Conservation (phyloP, 306 rosid species). For the Vigna hirtella region DNA sequence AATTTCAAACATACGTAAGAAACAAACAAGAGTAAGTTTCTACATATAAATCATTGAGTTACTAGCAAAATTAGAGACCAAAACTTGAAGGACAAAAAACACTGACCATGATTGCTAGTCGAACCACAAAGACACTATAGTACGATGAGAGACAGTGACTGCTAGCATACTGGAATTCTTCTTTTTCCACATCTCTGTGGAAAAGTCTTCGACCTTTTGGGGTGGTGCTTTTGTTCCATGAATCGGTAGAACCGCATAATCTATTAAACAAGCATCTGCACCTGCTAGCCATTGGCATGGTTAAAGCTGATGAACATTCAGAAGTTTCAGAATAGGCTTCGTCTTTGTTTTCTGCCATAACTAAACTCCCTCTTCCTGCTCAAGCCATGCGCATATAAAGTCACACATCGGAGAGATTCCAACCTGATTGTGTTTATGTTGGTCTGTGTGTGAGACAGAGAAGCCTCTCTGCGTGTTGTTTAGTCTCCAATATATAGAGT, state of each 20-base stretch:
- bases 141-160: constrained; percentile 86
- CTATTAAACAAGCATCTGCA: constrained; percentile 56
- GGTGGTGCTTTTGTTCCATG: constrained; percentile 54
- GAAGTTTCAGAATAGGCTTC: constrained; percentile 50
- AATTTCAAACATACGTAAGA: background rate
- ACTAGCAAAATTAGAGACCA: constrained; percentile 2
- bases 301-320: constrained; percentile 51
- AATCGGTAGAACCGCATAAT: constrained; percentile 54
- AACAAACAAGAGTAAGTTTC: background rate
- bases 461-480: constrained; percentile 36
- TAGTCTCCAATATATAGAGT: constrained; percentile 44
- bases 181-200: constrained; percentile 88
- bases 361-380: constrained; percentile 2
- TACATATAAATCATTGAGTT: background rate
- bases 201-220: constrained; percentile 68
- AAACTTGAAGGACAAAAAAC: constrained; percentile 5
- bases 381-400: constrained; percentile 44
- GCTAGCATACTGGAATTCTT: constrained; percentile 76
- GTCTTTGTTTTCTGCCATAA: constrained; percentile 48
- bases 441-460: constrained; percentile 45
- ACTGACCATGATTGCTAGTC: constrained; percentile 96
- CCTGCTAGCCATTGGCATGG: constrained; percentile 58
- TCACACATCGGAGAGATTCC: constrained; percentile 35
- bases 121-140: constrained; percentile 95
- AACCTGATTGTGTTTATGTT: constrained; percentile 37